Conservation (phyloP, 202 grass and related monocot species). For the Bolboschoenoplectus hybrid region DNA sequence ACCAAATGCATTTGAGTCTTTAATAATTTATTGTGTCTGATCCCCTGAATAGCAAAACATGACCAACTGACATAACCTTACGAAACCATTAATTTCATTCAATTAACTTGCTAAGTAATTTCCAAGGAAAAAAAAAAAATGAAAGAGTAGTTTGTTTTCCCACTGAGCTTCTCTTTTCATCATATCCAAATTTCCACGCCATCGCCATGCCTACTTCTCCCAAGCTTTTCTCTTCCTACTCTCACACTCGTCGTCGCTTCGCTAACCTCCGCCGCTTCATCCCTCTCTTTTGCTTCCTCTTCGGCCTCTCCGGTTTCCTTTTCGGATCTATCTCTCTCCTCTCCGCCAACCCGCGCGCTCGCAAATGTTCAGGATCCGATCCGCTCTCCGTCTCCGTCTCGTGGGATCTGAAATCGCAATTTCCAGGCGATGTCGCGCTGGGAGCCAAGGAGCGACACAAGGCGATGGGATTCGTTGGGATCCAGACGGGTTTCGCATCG, state of each 20-base stretch:
- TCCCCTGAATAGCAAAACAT: too few species aligned
- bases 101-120: background rate
- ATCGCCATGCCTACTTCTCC: conserved; percentile 69
- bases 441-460: conserved; percentile 67
- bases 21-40: background rate
- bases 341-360: background rate
- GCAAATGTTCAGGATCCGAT: conserved; percentile 57
- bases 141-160: background rate
- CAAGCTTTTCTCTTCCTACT: conserved; percentile 62
- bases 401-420: conserved; percentile 60
- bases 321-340: conserved; percentile 48
- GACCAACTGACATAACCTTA: background rate
- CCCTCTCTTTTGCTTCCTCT: conserved; percentile 63
- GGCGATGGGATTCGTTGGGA: conserved; percentile 97
- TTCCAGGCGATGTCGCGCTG: background rate
- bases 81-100: background rate
- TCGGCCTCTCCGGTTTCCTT: conserved; percentile 80
- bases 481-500: conserved; percentile 90
- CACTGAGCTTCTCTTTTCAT: background rate
- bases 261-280: conserved; percentile 49
- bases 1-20: background rate
- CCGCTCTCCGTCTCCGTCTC: conserved; percentile 82
- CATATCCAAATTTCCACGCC: background rate
- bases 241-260: conserved; percentile 48
- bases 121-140: too few species aligned